phyloP scores from a whole-genome alignment of 192 early-diverging fungal species.

The Geranomyces michiganensis region DNA sequence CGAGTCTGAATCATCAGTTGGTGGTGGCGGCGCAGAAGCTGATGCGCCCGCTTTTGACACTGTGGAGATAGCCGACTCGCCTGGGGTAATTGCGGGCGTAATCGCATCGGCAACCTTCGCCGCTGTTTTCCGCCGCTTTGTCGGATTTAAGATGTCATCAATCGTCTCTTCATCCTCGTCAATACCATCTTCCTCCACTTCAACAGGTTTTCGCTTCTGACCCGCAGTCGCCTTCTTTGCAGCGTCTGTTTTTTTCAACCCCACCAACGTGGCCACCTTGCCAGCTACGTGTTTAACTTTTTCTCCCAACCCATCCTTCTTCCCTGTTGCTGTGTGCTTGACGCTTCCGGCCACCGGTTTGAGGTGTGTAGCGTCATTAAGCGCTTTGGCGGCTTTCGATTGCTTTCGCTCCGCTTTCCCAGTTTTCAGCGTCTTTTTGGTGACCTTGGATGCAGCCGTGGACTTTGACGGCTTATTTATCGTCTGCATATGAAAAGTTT shows the following conservation, averaged over 20 bases:
- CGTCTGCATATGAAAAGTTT: not conserved
- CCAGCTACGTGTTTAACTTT: not conserved
- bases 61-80: not conserved
- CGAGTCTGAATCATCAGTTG: constrained; percentile 20
- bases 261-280: not conserved
- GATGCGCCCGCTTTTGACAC: constrained; percentile 3
- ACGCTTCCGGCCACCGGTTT: not conserved
- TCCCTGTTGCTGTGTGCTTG: not conserved
- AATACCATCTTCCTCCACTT: not conserved
- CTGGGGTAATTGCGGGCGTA: not conserved
- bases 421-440: not conserved
- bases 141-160: constrained; percentile 1
- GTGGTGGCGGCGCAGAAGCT: constrained; percentile 1
- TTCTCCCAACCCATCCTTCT: constrained; percentile 2
- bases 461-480: constrained; percentile 8
- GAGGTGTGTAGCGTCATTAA: not conserved
- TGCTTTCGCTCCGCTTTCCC: not conserved
- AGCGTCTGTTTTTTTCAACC: not conserved
- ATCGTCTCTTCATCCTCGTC: constrained; percentile 7
- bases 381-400: not conserved
- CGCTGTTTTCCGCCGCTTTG: constrained; percentile 6
- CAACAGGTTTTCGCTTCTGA: not conserved
- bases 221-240: not conserved
- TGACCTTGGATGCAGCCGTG: not conserved
- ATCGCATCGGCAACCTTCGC: not conserved